Base-by-base conservation (phyloP, 1,139 yeast species). In the Candida tetrigidarum region DNA sequence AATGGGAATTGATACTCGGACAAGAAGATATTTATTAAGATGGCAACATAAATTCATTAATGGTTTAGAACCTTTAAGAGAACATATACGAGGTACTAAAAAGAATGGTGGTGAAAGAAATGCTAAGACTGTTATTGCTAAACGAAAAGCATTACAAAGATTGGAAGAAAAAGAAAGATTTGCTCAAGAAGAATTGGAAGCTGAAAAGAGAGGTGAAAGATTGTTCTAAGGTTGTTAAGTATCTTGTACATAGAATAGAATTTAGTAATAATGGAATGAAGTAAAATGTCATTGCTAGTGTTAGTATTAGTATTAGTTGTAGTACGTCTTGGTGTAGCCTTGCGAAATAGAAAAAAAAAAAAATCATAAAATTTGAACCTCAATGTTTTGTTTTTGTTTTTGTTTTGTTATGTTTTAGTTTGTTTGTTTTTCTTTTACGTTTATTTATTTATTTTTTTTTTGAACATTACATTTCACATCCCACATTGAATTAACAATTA, bases 41-140 rank as follows among this genome's bases (percentile, higher is more conserved):
- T 74, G 80, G 80, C 70, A 64, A 49, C 62, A 76, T 55, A 76
- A 75, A 55, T 76, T 72, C 49, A 65, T 67, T 25, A 80, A 83
- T 60, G 76, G 81, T 55, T 84, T 86, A 47, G 79, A 77, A 50
- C 77, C 80, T 15, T 71, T 86, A 48, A 59, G 71, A 52, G 89
- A 83, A 59, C 78, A 81, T 54, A 79, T 78, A 56, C 66, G 74
- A 54, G 91, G 95, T 12, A 79, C 72, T 68, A 92, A 91, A 78
- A 84, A 84, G 79, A 74, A 82, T 57, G 97, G 97, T 32, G 97
- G 97, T 60, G 97, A 91, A 67, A 80, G 97, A 64, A 86, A 84
- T 57, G 78, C 86, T 49, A 81, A 78, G 59, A 84, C 86, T 37
- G 83, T 80, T 43, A 67, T 78, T 47, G 96, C 96, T 15, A 84